These are phyloP conservation scores for Xylaria sp. DNA, from an alignment of 2,329 filamentous ascomycete species.

Conservation along the genomic window DNA sequence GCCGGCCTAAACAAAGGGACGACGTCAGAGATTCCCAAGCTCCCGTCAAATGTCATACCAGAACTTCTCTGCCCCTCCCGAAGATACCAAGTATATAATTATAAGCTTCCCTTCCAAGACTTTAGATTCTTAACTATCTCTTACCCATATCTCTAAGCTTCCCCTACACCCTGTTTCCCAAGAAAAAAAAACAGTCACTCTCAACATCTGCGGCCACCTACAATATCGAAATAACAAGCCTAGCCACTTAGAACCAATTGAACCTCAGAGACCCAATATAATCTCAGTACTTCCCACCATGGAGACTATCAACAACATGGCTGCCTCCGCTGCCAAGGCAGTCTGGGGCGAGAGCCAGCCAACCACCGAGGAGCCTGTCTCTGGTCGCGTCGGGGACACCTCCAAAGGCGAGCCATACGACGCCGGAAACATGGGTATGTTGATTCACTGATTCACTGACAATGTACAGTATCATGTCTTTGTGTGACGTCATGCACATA, in stretches of 20 bases:
- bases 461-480: too few species aligned
- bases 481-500: conserved; percentile 5
- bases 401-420: conserved; percentile 76
- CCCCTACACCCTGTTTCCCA: neutral
- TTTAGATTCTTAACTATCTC: neutral
- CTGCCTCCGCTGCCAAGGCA: conserved; percentile 53
- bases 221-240: neutral
- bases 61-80: neutral
- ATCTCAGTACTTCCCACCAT: conserved; percentile 46
- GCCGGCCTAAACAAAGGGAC: conserved; percentile 12
- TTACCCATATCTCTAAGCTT: neutral
- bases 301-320: conserved; percentile 68
- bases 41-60: neutral
- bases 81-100: conserved; percentile 7
- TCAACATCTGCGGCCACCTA: neutral
- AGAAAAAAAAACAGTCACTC: neutral
- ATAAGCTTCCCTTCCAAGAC: neutral
- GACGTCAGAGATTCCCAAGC: conserved; percentile 26
- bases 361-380: conserved; percentile 67
- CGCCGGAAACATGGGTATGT: conserved; percentile 73
- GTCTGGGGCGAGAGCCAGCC: conserved; percentile 52
- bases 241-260: neutral
- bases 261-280: neutral
- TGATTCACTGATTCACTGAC: conserved; percentile 3
- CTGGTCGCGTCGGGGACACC: conserved; percentile 72